A percentile compares a stretch with the other conserved stretches of the same genome.
Evolutionary conservation across 2,329 filamentous ascomycete genomes (phyloP).

Genomic region (Beauveria sp.): DNA sequence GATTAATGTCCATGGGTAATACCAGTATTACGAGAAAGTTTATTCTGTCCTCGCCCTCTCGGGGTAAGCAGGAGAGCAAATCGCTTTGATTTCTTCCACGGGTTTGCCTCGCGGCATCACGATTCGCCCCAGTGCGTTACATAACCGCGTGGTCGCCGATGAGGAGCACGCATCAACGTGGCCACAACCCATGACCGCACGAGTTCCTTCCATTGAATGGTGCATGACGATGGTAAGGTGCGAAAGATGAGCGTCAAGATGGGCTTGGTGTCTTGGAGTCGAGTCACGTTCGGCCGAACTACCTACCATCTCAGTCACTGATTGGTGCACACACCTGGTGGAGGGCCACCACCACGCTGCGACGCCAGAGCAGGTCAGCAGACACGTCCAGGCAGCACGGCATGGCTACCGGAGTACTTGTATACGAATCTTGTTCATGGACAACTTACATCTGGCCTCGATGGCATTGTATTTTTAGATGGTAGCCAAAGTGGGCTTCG

Average conservation of each 20-base stretch:
- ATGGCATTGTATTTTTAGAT: constrained; percentile 11
- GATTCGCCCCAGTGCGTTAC: constrained; percentile 19
- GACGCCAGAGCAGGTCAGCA: constrained; percentile 11
- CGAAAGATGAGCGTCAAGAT: constrained; percentile 14
- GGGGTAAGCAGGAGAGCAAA: too few relatives aligned
- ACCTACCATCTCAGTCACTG: constrained; percentile 18
- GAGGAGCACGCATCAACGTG: constrained; percentile 3
- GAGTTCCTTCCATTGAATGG: constrained; percentile 20
- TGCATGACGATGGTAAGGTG: constrained; percentile 11
- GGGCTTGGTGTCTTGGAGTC: constrained; percentile 28
- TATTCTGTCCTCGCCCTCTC: background rate
- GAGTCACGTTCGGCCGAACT: constrained; percentile 29
- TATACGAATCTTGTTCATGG: background rate
- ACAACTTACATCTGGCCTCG: background rate
- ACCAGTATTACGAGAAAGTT: background rate
- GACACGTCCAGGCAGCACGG: background rate
- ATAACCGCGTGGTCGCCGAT: constrained; percentile 21
- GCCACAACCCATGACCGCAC: constrained; percentile 20
- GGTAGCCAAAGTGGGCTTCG: background rate
- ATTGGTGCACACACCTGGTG: constrained; percentile 14
- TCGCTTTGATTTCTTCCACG: background rate
- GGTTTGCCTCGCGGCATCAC: background rate
- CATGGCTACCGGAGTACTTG: background rate
- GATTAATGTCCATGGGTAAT: constrained; percentile 1
- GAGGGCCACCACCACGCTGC: constrained; percentile 14